Evolutionary conservation across 495 filamentous ascomycete species (phyloP), one percentile per base, ranked within the genome.

Genomic region (Aspergillus taichungensis): DNA sequence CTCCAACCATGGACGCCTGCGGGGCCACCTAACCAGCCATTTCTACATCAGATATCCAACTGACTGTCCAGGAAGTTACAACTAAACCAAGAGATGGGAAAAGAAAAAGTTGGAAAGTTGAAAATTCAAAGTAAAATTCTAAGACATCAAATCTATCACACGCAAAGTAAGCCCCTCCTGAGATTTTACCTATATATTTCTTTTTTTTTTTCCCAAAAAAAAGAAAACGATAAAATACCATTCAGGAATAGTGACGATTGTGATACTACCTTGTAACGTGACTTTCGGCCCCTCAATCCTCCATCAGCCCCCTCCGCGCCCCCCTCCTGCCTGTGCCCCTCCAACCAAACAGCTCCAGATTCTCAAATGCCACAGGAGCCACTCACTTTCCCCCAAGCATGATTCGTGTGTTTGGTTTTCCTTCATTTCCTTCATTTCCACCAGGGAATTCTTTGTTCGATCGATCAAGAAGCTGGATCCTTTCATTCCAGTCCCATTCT

Each of bases 381-480:
- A 11, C 33, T 35, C 30, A 18, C 31, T 38, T 28, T 28, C 13
- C 38, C 13, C 18, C 18, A 24, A 24, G 49, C 50, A 37, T 53
- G 53, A 56, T 56, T 53, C 47, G 54, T 53, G 54, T 49, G 33
- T 34, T 37, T 13, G 29, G 37, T 50, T 24, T 24, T 24, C 4
- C 18, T 24, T 24, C 18, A 24, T 24, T 2, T 45, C 54, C 47
- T 53, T 56, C 54, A 56, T 56, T 53, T 56, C 54, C 54, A 56
- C 54, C 42, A 40, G 13, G 37, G 37, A 43, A 43, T 49, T 51
- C 46, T 42, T 43, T 45, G n/a, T n/a, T n/a, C n/a, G n/a, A n/a
- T n/a, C n/a, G n/a, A n/a, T n/a, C n/a, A n/a, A n/a, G n/a, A n/a
- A n/a, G 3, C 18, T 2, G 14, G 38, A 13, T 41, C 28, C 10